phyloP scores from a whole-genome alignment of 495 filamentous ascomycete genomes.

The Penicillium canescens region DNA sequence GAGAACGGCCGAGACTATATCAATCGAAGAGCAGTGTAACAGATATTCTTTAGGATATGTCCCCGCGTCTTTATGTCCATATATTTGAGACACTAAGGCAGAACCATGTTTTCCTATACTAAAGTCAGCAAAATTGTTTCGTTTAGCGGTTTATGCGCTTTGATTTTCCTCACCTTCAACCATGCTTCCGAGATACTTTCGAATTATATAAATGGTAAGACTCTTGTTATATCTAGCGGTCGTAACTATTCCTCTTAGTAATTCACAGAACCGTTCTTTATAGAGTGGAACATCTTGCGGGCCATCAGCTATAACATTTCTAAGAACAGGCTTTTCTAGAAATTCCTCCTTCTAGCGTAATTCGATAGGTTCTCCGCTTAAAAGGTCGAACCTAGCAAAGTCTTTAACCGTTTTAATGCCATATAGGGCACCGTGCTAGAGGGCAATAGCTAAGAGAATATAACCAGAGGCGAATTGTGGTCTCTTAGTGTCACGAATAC shows the following conservation, averaged over 20 bases:
- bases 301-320: slow-evolving; percentile 21
- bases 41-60: slow-evolving; percentile 22
- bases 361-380: not conserved
- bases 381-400: slow-evolving; percentile 16
- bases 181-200: slow-evolving; percentile 12
- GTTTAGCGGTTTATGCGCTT: slow-evolving; percentile 25
- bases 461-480: slow-evolving; percentile 19
- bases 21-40: slow-evolving; percentile 18
- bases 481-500: slow-evolving; percentile 18
- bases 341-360: slow-evolving; percentile 16
- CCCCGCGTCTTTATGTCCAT: slow-evolving; percentile 17
- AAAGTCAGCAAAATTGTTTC: slow-evolving; percentile 5
- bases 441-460: slow-evolving; percentile 16
- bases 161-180: slow-evolving; percentile 14
- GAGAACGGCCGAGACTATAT: slow-evolving; percentile 20
- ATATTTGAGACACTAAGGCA: slow-evolving; percentile 24
- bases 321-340: slow-evolving; percentile 20
- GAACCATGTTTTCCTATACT: slow-evolving; percentile 20
- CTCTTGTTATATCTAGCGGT: slow-evolving; percentile 15
- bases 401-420: slow-evolving; percentile 14
- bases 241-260: slow-evolving; percentile 9
- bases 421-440: slow-evolving; percentile 17
- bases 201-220: slow-evolving; percentile 11
- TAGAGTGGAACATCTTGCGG: slow-evolving; percentile 18
- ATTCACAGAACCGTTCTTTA: slow-evolving; percentile 12